Conservation (phyloP, 2,329 filamentous ascomycete genomes). For the Thyridium curvatum region DNA sequence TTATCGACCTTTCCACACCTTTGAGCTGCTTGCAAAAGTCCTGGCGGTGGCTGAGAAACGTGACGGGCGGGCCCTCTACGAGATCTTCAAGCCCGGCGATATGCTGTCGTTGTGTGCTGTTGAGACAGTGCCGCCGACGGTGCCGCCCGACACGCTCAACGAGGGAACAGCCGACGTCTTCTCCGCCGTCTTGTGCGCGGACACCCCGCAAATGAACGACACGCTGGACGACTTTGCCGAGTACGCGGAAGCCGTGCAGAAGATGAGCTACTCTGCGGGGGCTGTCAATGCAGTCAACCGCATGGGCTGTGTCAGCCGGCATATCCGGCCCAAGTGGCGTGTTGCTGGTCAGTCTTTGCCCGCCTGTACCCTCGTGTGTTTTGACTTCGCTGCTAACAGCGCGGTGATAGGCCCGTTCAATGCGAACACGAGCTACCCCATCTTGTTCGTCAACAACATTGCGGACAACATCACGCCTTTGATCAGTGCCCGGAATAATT, state of each 20-base stretch:
- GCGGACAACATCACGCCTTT: conserved; percentile 41
- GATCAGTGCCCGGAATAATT: conserved; percentile 33
- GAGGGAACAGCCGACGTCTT: conserved; percentile 33
- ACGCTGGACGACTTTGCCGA: conserved; percentile 25
- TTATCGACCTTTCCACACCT: conserved; percentile 36
- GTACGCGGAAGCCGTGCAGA: conserved; percentile 23
- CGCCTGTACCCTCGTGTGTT: conserved; percentile 1
- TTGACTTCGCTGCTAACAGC: conserved; percentile 8
- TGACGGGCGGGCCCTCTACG: conserved; percentile 37
- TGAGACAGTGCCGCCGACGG: conserved; percentile 20
- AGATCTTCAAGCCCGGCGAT: conserved; percentile 15
- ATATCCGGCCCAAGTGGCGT: conserved; percentile 28
- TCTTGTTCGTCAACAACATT: conserved; percentile 35
- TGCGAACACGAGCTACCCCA: conserved; percentile 29
- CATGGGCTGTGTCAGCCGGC: conserved; percentile 31
- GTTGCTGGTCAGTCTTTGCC: conserved; percentile 24
- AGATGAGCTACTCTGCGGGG: conserved; percentile 34
- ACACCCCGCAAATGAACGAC: conserved; percentile 22
- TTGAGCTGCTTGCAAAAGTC: conserved; percentile 33
- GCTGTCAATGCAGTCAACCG: conserved; percentile 34
- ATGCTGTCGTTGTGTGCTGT: conserved; percentile 20
- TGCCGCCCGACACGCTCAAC: conserved; percentile 18
- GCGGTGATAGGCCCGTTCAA: conserved; percentile 13
- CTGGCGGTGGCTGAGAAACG: conserved; percentile 35
- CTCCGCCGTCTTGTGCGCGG: conserved; percentile 39